phyloP scores from a whole-genome alignment of 2,329 filamentous ascomycete species.

The Basipetospora chlamydospora region DNA sequence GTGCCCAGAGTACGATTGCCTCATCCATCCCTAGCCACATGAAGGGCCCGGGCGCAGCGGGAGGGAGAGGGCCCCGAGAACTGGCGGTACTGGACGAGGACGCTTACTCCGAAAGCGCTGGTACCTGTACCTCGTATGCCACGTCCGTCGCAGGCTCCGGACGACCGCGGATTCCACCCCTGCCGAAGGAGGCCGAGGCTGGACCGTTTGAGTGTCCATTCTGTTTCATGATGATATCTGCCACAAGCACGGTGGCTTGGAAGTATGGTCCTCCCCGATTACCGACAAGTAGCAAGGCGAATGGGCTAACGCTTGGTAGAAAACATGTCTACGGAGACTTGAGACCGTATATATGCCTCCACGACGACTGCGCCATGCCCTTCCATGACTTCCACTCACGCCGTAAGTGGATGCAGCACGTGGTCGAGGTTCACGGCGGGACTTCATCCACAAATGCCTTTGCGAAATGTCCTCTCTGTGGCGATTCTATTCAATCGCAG shows the following conservation, averaged over 20 bases:
- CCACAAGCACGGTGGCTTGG: constrained; percentile 15
- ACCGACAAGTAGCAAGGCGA: neutral
- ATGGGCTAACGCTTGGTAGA: constrained; percentile 7
- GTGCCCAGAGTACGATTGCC: constrained; percentile 10
- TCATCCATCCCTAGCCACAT: constrained; percentile 11
- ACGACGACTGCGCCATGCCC: constrained; percentile 12
- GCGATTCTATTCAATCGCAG: constrained; percentile 4
- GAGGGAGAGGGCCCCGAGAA: neutral
- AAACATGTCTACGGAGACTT: constrained; percentile 23
- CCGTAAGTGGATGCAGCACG: constrained; percentile 13
- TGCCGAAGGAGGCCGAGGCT: constrained; percentile 10
- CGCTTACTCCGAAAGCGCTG: constrained; percentile 10
- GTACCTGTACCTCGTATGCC: constrained; percentile 17
- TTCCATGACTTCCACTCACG: constrained; percentile 11
- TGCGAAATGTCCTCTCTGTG: constrained; percentile 11
- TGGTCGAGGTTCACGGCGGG: constrained; percentile 12
- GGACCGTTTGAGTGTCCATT: constrained; percentile 24
- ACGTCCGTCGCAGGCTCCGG: constrained; percentile 10
- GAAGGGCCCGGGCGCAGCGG: too few relatives aligned
- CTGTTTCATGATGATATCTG: constrained; percentile 21
- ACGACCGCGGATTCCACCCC: constrained; percentile 11
- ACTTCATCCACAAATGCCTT: constrained; percentile 6
- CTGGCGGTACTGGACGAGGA: constrained; percentile 9
- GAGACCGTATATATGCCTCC: constrained; percentile 22
- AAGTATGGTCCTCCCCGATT: constrained; percentile 11